Conservation (phyloP, 1,284 basidiomycete genomes). For the Naganishia cerealis region DNA sequence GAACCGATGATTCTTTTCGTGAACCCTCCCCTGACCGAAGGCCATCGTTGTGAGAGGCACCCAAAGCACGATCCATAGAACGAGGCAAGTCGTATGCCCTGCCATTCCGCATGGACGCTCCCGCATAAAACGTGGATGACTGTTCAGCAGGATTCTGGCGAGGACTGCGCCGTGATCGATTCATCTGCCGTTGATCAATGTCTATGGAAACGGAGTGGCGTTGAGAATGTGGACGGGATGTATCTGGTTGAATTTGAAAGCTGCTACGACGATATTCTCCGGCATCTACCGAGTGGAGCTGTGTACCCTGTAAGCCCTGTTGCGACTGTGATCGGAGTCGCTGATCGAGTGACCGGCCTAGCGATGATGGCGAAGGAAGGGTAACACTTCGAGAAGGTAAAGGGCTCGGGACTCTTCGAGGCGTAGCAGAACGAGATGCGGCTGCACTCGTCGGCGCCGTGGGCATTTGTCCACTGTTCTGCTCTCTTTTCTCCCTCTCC, state of each 20-base stretch:
- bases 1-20: neutral
- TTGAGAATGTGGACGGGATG: neutral
- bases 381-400: neutral
- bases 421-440: neutral
- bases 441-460: neutral
- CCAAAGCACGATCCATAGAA: neutral
- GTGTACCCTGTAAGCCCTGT: neutral
- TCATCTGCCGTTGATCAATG: neutral
- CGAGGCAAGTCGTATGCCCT: neutral
- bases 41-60: neutral
- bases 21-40: neutral
- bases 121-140: neutral
- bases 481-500: constrained; percentile 13
- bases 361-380: neutral
- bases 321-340: neutral
- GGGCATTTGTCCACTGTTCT: neutral
- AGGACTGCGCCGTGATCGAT: neutral
- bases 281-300: neutral
- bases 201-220: neutral
- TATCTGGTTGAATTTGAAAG: neutral
- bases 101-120: neutral
- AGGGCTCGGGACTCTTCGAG: neutral
- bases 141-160: neutral
- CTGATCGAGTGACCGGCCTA: neutral
- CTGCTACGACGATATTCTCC: neutral